Evolutionary conservation across 768 basidiomycete species (phyloP).

Genomic region (Hydnomerulius pinastri): DNA sequence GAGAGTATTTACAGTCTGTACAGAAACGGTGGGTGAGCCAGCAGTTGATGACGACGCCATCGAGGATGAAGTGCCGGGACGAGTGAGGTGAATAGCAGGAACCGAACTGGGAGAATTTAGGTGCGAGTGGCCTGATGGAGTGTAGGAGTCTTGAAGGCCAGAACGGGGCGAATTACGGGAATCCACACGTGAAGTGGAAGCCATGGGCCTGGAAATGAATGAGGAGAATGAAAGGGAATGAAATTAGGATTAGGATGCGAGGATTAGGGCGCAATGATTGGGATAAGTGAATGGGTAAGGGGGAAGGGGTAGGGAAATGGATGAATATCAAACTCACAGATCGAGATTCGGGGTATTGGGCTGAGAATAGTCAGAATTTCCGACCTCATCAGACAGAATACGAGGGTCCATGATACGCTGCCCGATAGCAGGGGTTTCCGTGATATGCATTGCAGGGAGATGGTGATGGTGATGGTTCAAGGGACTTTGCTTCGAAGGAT

Average conservation of each 20-base stretch:
- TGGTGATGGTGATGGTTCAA: neutral
- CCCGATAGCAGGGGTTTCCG: slow-evolving; percentile 13
- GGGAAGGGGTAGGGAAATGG: neutral
- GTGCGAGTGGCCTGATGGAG: neutral
- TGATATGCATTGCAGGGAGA: neutral
- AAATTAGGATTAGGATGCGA: neutral
- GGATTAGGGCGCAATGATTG: too few relatives aligned
- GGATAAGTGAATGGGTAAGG: neutral
- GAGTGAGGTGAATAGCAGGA: neutral
- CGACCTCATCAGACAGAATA: slow-evolving; percentile 28
- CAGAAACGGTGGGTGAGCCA: neutral
- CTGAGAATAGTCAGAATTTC: neutral
- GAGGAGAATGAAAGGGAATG: neutral
- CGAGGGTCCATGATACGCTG: slow-evolving; percentile 32
- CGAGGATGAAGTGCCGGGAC: neutral
- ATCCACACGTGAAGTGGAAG: neutral
- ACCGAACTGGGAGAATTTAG: neutral
- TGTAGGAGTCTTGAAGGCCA: neutral
- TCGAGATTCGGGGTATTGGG: neutral
- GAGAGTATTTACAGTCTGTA: neutral
- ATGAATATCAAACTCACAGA: slow-evolving; percentile 5
- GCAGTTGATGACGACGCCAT: neutral
- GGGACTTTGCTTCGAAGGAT: too few relatives aligned
- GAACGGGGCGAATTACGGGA: slow-evolving; percentile 1
- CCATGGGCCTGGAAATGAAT: neutral